A percentile compares a stretch with the other conserved stretches of the same genome.
Evolutionary conservation across 2,329 filamentous ascomycete genomes (phyloP).

Genomic region (Mycosphaerella arachidis): DNA sequence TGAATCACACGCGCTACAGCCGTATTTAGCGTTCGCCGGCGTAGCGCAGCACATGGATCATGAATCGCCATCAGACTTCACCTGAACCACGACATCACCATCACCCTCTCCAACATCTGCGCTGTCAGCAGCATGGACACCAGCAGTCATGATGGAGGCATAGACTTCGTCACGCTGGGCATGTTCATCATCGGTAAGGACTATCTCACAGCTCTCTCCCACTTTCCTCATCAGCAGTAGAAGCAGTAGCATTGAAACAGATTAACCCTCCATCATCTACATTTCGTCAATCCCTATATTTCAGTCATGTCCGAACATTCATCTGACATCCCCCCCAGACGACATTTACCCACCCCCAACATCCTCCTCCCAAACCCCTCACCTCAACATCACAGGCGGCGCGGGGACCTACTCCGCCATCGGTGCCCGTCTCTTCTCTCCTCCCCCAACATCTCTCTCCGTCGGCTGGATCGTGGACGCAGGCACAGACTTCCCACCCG

Average conservation of each 20-base stretch:
- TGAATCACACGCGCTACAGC: no score
- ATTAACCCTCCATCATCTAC: background rate
- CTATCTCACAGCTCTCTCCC: background rate
- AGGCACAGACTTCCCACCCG: constrained; percentile 76
- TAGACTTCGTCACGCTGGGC: constrained; percentile 57
- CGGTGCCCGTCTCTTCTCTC: constrained; percentile 83
- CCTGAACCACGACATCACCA: background rate
- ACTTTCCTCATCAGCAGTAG: constrained; percentile 17
- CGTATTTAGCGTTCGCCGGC: background rate
- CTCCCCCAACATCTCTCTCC: constrained; percentile 61
- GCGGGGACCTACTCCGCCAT: constrained; percentile 82
- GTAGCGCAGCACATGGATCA: background rate
- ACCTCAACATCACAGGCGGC: constrained; percentile 77
- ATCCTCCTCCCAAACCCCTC: constrained; percentile 50
- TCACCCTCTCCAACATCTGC: background rate
- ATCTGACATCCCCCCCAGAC: constrained; percentile 45
- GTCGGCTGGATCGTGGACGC: constrained; percentile 90
- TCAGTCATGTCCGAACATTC: background rate
- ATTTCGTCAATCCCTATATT: no score
- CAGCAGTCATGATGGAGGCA: constrained; percentile 11
- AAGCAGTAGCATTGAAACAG: background rate
- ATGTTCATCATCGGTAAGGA: constrained; percentile 60
- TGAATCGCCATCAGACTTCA: background rate
- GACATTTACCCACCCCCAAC: constrained; percentile 82
- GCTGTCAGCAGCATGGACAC: background rate